A percentile compares a stretch with the other conserved stretches of the same genome.
Conservation (phyloP, 1,284 basidiomycete species). For the Sparassis latifolia region DNA sequence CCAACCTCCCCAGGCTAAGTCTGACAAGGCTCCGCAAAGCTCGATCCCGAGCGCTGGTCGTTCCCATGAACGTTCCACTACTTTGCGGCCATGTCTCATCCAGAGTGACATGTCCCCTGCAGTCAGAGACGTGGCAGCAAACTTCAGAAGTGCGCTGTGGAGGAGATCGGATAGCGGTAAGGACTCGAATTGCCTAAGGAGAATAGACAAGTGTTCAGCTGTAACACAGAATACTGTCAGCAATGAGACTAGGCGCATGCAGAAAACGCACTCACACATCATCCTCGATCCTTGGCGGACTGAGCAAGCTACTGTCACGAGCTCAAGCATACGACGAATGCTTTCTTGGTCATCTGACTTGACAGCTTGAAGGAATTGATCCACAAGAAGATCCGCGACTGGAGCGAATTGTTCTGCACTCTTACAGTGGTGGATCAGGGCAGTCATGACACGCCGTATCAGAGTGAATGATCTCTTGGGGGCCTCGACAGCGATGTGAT, state of each 20-base stretch:
- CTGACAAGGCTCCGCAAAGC: slow-evolving; percentile 52
- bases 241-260: background rate
- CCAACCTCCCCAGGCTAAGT: slow-evolving; percentile 70
- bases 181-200: slow-evolving; percentile 37
- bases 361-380: slow-evolving; percentile 22
- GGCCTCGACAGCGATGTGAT: slow-evolving; percentile 39
- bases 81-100: slow-evolving; percentile 52
- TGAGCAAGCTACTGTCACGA: slow-evolving; percentile 46
- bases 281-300: slow-evolving; percentile 64
- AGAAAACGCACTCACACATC: slow-evolving; percentile 34
- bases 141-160: slow-evolving; percentile 40
- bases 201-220: slow-evolving; percentile 43
- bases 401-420: slow-evolving; percentile 55
- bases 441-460: slow-evolving; percentile 67
- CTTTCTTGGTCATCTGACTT: slow-evolving; percentile 18
- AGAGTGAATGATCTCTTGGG: slow-evolving; percentile 44
- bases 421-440: slow-evolving; percentile 77
- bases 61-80: slow-evolving; percentile 44
- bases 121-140: slow-evolving; percentile 43
- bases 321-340: slow-evolving; percentile 36
- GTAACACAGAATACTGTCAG: slow-evolving; percentile 1
- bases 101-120: slow-evolving; percentile 63
- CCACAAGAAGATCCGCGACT: slow-evolving; percentile 49
- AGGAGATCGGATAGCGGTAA: slow-evolving; percentile 33
- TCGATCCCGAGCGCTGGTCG: slow-evolving; percentile 40